A percentile compares a stretch with the other conserved stretches of the same genome.
Conservation (phyloP, 495 filamentous ascomycete genomes). For the Penicillium pulvis region DNA sequence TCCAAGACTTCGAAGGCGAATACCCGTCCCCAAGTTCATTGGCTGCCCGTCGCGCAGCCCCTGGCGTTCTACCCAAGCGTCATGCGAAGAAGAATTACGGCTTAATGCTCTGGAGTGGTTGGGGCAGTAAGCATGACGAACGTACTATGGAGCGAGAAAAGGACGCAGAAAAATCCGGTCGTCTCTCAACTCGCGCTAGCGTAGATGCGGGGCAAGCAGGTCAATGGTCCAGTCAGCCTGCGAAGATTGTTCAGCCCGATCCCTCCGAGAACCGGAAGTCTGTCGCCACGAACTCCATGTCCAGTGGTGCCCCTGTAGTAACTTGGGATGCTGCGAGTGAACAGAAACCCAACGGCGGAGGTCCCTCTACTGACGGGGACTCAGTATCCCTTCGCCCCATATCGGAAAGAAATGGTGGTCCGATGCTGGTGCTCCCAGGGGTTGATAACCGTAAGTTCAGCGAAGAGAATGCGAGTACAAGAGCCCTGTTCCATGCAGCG, state of each 20-base stretch:
- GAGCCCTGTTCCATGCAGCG: conserved; percentile 37
- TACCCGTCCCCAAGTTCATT: conserved; percentile 80
- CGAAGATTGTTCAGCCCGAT: conserved; percentile 6
- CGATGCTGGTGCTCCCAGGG: conserved; percentile 36
- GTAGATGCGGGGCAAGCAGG: conserved; percentile 42
- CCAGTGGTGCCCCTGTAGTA: conserved; percentile 5
- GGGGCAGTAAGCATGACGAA: conserved; percentile 88
- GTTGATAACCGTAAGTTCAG: conserved; percentile 31
- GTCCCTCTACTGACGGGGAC: conserved; percentile 9
- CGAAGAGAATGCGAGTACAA: conserved; percentile 41
- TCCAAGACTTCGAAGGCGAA: conserved; percentile 71
- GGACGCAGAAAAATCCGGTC: conserved; percentile 28
- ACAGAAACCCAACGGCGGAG: conserved; percentile 13
- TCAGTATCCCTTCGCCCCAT: conserved; percentile 9
- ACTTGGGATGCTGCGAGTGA: conserved; percentile 19
- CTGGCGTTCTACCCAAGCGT: conserved; percentile 55
- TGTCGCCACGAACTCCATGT: not conserved
- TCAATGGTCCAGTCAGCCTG: conserved; percentile 30
- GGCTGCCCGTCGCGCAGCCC: conserved; percentile 64
- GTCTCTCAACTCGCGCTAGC: conserved; percentile 30
- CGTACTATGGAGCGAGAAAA: conserved; percentile 59
- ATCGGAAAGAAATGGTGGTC: conserved; percentile 26
- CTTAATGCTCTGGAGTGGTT: conserved; percentile 77
- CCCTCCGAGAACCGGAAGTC: not conserved
- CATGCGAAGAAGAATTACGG: conserved; percentile 62